A percentile compares a stretch with the other conserved stretches of the same genome.
Conservation (phyloP, 176 grass and related monocot genomes). For the Zoysia pacifica region DNA sequence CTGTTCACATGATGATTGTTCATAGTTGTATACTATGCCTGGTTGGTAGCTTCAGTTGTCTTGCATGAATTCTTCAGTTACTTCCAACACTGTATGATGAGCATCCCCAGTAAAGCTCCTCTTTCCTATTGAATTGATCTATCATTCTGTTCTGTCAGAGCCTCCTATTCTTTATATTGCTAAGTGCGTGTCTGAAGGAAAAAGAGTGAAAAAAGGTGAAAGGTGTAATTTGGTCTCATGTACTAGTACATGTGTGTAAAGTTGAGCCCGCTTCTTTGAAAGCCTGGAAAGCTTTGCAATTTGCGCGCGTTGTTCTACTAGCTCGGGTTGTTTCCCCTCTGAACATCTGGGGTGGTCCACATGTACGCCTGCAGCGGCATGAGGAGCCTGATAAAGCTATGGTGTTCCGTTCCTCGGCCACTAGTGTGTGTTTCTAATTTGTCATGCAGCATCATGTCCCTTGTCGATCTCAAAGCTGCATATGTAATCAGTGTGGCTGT, state of each 20-base stretch:
- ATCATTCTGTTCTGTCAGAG: conserved; percentile 23
- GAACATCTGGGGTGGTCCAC: conserved; percentile 1
- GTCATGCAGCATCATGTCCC: too few species aligned
- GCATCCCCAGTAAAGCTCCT: conserved; percentile 1
- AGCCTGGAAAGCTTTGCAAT: conserved; percentile 61
- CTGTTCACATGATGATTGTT: neutral
- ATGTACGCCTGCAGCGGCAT: too few species aligned
- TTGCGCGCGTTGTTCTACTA: conserved; percentile 21
- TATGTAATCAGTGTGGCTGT: too few species aligned
- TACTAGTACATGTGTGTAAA: conserved; percentile 43
- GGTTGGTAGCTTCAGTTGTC: neutral
- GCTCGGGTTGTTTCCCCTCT: conserved; percentile 7
- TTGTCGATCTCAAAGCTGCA: too few species aligned
- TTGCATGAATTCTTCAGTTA: conserved; percentile 30
- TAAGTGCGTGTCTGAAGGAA: neutral
- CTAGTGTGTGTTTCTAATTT: too few species aligned
- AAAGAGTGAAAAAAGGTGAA: conserved; percentile 3
- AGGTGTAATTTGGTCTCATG: conserved; percentile 56
- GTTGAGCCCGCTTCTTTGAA: conserved; percentile 54
- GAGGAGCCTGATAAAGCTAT: too few species aligned
- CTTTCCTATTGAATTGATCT: neutral
- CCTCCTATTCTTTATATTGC: conserved; percentile 14
- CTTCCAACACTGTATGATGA: conserved; percentile 23
- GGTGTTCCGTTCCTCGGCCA: too few species aligned
- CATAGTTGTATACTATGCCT: neutral